Percentiles rank a stretch among this genome's conserved stretches.
Evolutionary conservation across 805 yeast species (phyloP).

Genomic region (Starmerella floricola): DNA sequence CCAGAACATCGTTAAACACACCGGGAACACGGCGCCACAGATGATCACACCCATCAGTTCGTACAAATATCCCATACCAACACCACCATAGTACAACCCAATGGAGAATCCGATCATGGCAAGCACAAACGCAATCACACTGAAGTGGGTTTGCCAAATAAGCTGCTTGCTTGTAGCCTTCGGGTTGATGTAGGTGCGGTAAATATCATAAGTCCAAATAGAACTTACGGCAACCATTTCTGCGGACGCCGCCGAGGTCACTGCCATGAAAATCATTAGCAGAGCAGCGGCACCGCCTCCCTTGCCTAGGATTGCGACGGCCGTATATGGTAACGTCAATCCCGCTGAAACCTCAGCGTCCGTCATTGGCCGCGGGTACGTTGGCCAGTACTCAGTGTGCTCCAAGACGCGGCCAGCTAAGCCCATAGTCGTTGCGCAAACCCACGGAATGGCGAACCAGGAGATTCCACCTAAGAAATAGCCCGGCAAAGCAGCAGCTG

Average conservation of each 20-base stretch:
- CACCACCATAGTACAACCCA: conserved; percentile 69
- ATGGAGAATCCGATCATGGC: conserved; percentile 73
- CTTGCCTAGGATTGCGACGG: conserved; percentile 70
- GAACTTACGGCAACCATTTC: conserved; percentile 83
- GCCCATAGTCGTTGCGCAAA: conserved; percentile 75
- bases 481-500: conserved; percentile 76
- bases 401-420: conserved; percentile 70
- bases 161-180: conserved; percentile 62
- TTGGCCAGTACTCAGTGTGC: conserved; percentile 59
- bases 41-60: conserved; percentile 83
- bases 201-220: conserved; percentile 73
- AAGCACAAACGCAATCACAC: conserved; percentile 49
- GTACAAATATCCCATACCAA: conserved; percentile 77
- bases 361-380: conserved; percentile 57
- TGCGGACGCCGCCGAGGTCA: conserved; percentile 84
- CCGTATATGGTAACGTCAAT: conserved; percentile 52
- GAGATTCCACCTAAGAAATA: conserved; percentile 79
- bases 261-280: conserved; percentile 77
- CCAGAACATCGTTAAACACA: conserved; percentile 59
- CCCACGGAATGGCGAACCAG: conserved; percentile 84
- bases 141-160: conserved; percentile 52
- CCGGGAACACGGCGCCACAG: conserved; percentile 75
- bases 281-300: conserved; percentile 82
- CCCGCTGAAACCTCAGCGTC: conserved; percentile 70
- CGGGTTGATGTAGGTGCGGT: conserved; percentile 70